Evolutionary conservation across 2,329 filamentous ascomycete genomes (phyloP), one percentile per base, ranked within the genome.

Genomic region (Claviceps sp.): DNA sequence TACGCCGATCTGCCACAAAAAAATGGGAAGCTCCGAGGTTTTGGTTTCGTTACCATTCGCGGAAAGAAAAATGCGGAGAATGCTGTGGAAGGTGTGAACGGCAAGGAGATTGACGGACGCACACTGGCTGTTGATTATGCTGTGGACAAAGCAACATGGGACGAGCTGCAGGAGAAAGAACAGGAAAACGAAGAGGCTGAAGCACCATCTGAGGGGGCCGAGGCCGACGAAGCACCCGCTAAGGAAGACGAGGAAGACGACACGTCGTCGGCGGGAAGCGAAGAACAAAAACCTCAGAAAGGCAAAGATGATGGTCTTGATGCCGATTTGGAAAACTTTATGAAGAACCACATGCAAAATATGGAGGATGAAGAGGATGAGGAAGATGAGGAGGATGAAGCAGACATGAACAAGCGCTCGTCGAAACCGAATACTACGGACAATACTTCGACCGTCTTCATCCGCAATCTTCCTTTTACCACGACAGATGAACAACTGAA

Each of bases 51-150:
- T 55, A 85, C 91, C 11, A 76, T 98, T 67, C 78, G 90, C 54
- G 88, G 90, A 43, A 83, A 78, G 62, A 91, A 89, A 69, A 95
- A 97, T 67, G 91, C 93, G 0, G 87, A 97, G 67, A 88, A 83
- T 65, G 93, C 93, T 2, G 75, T 98, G 53, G 81, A 85, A 54
- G 81, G 77, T 22, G 74, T 97, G 59, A 98, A 97, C 67, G 93
- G 91, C 54, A 96, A 88, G 65, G 81, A 86, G 55, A 77, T 98
- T 20, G 90, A 95, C 65, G 93, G 90, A 2, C 79, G 93, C 61
- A 85, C 84, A 8, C 69, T 98, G 55, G 93, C 91, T 30, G 93
- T 98, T 6, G 93, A 98, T 70, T 98, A 88, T 88, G 91, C 94
- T 37, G 89, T 97, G 3, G 88, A 96, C 55, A 95, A 94, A 71